Evolutionary conservation across 2,329 filamentous ascomycete genomes (phyloP).

Genomic region (Trichoderma polysporum): DNA sequence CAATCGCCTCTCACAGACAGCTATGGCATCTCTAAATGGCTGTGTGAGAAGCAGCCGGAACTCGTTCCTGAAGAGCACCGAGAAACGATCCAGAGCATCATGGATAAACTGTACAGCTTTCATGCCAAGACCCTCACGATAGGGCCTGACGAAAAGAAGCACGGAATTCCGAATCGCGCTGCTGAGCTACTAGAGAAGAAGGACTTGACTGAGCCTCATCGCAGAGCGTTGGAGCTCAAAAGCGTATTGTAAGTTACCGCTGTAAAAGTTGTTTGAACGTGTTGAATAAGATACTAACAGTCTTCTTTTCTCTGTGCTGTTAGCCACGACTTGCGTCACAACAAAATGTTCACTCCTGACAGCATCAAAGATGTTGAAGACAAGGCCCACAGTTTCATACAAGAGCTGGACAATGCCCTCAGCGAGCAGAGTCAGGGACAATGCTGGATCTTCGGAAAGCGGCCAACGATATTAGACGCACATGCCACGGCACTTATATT

Average conservation of each 20-base stretch:
- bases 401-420: slow-evolving; percentile 25
- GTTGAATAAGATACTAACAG: background rate
- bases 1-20: slow-evolving; percentile 29
- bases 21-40: slow-evolving; percentile 31
- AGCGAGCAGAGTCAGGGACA: slow-evolving; percentile 20
- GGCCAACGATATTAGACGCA: slow-evolving; percentile 34
- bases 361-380: slow-evolving; percentile 28
- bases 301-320: no score
- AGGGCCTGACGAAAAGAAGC: slow-evolving; percentile 26
- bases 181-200: slow-evolving; percentile 32
- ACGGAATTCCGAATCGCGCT: slow-evolving; percentile 32
- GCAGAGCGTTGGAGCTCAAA: slow-evolving; percentile 33
- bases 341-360: slow-evolving; percentile 28
- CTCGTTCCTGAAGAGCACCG: slow-evolving; percentile 29
- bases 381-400: slow-evolving; percentile 27
- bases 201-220: slow-evolving; percentile 29
- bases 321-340: slow-evolving; percentile 31
- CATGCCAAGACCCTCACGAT: slow-evolving; percentile 30
- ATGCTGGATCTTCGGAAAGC: slow-evolving; percentile 31
- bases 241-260: slow-evolving; percentile 32
- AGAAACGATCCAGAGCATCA: slow-evolving; percentile 26
- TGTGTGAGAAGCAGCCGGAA: slow-evolving; percentile 32
- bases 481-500: slow-evolving; percentile 28
- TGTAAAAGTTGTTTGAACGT: no score
- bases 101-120: slow-evolving; percentile 30